phyloP scores from a whole-genome alignment of 768 basidiomycete species.

The Agaricus blazei region DNA sequence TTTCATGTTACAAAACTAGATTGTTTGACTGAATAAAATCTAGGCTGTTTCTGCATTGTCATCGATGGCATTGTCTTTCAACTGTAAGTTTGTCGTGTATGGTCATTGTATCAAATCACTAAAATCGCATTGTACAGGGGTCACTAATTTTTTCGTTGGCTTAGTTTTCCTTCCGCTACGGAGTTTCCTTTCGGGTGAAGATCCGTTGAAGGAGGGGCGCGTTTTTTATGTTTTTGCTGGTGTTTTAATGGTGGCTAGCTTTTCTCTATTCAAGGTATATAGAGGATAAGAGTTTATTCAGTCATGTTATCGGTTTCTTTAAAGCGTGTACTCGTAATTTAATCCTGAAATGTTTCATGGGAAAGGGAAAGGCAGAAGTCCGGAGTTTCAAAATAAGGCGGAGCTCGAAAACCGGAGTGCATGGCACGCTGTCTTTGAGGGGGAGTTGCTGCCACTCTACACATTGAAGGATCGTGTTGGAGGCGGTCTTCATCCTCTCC shows the following conservation, averaged over 20 bases:
- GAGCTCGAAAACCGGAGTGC: conserved; percentile 23
- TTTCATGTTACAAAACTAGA: not conserved
- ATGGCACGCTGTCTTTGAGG: conserved; percentile 19
- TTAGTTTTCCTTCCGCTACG: conserved; percentile 82
- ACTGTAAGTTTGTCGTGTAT: conserved; percentile 41
- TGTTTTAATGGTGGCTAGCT: conserved; percentile 38
- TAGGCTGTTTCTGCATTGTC: conserved; percentile 81
- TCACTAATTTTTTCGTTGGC: conserved; percentile 80
- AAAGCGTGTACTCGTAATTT: not conserved
- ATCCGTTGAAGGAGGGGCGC: conserved; percentile 65
- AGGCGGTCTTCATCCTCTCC: conserved; percentile 34
- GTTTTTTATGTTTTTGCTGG: conserved; percentile 84
- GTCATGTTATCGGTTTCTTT: not conserved
- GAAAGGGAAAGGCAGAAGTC: not conserved
- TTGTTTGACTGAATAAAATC: conserved; percentile 6
- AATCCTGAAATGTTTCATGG: not conserved
- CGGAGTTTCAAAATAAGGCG: conserved; percentile 26
- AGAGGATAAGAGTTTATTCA: conserved; percentile 20
- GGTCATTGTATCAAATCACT: no score
- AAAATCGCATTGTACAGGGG: conserved; percentile 47
- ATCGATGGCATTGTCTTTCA: conserved; percentile 66
- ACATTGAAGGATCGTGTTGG: conserved; percentile 38
- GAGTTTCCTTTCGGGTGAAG: conserved; percentile 61
- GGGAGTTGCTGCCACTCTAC: conserved; percentile 31
- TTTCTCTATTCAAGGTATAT: conserved; percentile 35